Percentiles rank a stretch among this genome's conserved stretches.
Evolutionary conservation across 2,329 filamentous ascomycete genomes (phyloP).

Genomic region (Exophiala dermatitidis): DNA sequence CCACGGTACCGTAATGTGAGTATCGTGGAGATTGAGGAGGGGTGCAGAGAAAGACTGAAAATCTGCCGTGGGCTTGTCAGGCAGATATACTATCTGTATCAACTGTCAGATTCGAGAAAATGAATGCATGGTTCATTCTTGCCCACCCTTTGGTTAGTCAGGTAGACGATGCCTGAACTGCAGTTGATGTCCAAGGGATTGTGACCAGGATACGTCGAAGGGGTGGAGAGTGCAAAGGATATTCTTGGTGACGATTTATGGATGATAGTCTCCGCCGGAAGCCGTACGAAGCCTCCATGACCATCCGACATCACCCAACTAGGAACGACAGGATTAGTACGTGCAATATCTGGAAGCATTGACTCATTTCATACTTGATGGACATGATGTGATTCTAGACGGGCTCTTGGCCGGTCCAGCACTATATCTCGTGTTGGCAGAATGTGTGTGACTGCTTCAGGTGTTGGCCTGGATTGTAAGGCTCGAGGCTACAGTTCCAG

Average conservation of each 20-base stretch:
- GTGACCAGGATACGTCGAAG: conserved; percentile 57
- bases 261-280: conserved; percentile 75
- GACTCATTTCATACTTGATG: neutral
- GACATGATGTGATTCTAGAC: neutral
- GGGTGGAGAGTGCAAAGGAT: conserved; percentile 64
- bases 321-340: conserved; percentile 11
- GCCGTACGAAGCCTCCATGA: conserved; percentile 65
- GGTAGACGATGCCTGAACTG: conserved; percentile 66
- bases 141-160: conserved; percentile 77
- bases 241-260: conserved; percentile 75
- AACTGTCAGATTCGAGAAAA: conserved; percentile 11
- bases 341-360: neutral
- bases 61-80: conserved; percentile 56
- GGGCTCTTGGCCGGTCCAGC: neutral
- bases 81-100: conserved; percentile 78
- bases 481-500: neutral
- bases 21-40: conserved; percentile 79
- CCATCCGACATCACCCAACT: conserved; percentile 92
- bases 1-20: conserved; percentile 78
- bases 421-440: neutral
- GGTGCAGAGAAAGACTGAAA: conserved; percentile 86
- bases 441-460: neutral
- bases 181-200: conserved; percentile 63
- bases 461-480: neutral
- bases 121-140: neutral